Conservation (phyloP, 768 basidiomycete genomes). For the Tremella mesenterica region DNA sequence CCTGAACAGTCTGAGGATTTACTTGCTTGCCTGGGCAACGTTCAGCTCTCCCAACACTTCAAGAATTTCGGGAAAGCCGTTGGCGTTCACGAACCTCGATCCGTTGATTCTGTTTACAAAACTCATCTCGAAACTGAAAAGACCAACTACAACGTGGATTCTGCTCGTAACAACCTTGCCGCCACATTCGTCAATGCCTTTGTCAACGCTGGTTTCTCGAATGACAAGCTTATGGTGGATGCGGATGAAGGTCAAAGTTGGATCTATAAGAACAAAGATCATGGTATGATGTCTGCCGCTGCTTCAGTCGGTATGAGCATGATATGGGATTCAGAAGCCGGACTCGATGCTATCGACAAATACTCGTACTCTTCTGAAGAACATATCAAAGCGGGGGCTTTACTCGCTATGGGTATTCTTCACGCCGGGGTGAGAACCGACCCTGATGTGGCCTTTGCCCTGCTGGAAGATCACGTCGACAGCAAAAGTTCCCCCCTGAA, state of each 20-base stretch:
- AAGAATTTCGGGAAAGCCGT: slow-evolving; percentile 87
- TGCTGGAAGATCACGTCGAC: slow-evolving; percentile 81
- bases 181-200: slow-evolving; percentile 98
- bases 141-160: slow-evolving; percentile 73
- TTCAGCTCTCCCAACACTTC: slow-evolving; percentile 73
- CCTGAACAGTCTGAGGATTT: slow-evolving; percentile 72
- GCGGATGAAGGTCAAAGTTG: slow-evolving; percentile 94
- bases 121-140: slow-evolving; percentile 85
- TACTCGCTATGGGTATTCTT: slow-evolving; percentile 87
- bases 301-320: slow-evolving; percentile 87
- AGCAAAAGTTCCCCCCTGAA: slow-evolving; percentile 75
- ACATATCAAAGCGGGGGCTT: slow-evolving; percentile 93
- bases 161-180: slow-evolving; percentile 86
- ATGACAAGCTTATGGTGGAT: slow-evolving; percentile 96
- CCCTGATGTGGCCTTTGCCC: slow-evolving; percentile 81
- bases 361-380: slow-evolving; percentile 96
- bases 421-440: slow-evolving; percentile 84
- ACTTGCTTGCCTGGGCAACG: slow-evolving; percentile 75
- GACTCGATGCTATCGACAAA: slow-evolving; percentile 88
- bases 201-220: slow-evolving; percentile 95
- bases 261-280: slow-evolving; percentile 99
- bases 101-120: slow-evolving; percentile 95
- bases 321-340: slow-evolving; percentile 92
- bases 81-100: slow-evolving; percentile 78
- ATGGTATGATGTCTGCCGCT: slow-evolving; percentile 97